Base-by-base conservation (phyloP, 2,329 filamentous ascomycete genomes). In the Ophiostoma australiae region DNA sequence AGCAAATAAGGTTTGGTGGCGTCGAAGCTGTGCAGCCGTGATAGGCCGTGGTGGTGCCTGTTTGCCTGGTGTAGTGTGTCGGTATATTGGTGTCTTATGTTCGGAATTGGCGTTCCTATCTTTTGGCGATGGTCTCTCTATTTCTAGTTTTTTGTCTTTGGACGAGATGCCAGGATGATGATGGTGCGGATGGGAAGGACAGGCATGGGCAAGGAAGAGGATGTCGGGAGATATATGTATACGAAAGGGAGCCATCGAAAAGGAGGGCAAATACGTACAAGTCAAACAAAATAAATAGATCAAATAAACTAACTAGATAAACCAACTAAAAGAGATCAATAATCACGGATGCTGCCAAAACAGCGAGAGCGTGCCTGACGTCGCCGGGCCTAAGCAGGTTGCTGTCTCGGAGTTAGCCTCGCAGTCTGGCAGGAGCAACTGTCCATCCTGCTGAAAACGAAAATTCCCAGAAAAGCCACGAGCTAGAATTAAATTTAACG, bases 261-360 rank as follows among this genome's bases (percentile, higher is more conserved):
- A n/a, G 8, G 48, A 11, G 48, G 48, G n/a, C 48, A 10, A 27
- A 23, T 55, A 55, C 48, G 27, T 1, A 27, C 39, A 11, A 41
- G 11, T 39, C 13, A 41, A 41, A 7, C 4, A 8, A 15, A 41
- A 31, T 10, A 69, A 15, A 52, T 10, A 48, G 6, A n/a, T 4
- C n/a, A 27, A 31, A 31, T 4, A 52, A 23, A 52, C 1, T n/a
- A n/a, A 52, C 6, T 23, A 4, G 3, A n/a, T 48, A 58, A 27
- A 27, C n/a, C 31, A 31, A 58, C 7, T 8, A n/a, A 69, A 23
- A 52, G 4, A 48, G 4, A n/a, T 27, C n/a, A 31, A 58, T 27
- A 58, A 58, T 58, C 52, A 58, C 52, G 52, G 52, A 58, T 27
- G 52, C 23, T 58, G 52, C 52, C n/a, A 58, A 55, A 58, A 58